Evolutionary conservation across 352 stramenopile species (phyloP).

Genomic region (Globisporangium recalcitrans): DNA sequence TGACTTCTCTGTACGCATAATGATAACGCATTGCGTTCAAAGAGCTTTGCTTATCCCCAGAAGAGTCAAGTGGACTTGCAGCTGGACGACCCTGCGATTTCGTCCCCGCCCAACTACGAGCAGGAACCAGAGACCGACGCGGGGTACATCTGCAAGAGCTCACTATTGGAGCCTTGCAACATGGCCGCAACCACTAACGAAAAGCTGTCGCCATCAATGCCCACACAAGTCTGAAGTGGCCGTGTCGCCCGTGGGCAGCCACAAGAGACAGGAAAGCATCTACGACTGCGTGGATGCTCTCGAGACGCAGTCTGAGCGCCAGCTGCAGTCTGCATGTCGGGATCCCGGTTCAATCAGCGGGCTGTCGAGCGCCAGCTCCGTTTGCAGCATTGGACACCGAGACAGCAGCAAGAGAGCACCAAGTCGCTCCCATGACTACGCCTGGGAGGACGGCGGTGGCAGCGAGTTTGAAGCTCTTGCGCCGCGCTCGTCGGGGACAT

Average conservation of each 20-base stretch:
- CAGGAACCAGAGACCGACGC: slow-evolving; percentile 22
- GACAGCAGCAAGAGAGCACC: slow-evolving; percentile 12
- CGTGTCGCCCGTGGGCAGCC: slow-evolving; percentile 21
- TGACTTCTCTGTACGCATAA: no score
- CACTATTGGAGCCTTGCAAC: no score
- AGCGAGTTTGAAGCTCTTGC: background rate
- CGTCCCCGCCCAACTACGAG: slow-evolving; percentile 33
- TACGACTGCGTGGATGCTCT: slow-evolving; percentile 79
- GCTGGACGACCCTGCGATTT: slow-evolving; percentile 37
- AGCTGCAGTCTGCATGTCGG: slow-evolving; percentile 30
- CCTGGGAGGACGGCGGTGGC: slow-evolving; percentile 23
- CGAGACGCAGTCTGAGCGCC: slow-evolving; percentile 52
- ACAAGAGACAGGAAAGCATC: slow-evolving; percentile 28
- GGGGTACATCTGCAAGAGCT: no score
- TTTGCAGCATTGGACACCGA: slow-evolving; percentile 11
- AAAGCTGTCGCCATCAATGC: background rate
- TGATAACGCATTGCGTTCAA: background rate
- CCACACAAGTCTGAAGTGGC: slow-evolving; percentile 6
- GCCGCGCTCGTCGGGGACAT: slow-evolving; percentile 4
- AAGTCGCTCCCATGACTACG: slow-evolving; percentile 20
- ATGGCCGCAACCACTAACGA: no score
- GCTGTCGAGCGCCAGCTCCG: slow-evolving; percentile 7
- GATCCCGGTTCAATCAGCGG: slow-evolving; percentile 11
- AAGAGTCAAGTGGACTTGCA: slow-evolving; percentile 24
- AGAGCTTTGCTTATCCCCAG: slow-evolving; percentile 11